phyloP scores from a whole-genome alignment of 257 asterid species.

The Mitragyna speciosa region DNA sequence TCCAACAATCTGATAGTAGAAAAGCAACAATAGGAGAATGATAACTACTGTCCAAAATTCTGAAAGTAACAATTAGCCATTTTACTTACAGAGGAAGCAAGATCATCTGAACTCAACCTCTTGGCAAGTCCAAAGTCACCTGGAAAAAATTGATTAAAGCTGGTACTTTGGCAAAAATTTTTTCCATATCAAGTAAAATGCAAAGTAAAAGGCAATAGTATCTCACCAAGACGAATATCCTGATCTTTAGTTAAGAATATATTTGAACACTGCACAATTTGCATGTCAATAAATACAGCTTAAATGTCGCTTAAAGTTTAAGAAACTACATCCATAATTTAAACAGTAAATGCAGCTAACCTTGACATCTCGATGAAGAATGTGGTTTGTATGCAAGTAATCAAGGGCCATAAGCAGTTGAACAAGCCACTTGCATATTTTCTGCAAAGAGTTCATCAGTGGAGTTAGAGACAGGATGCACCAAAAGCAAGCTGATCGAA shows the following conservation, averaged over 20 bases:
- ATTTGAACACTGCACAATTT: slow-evolving; percentile 80
- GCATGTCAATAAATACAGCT: slow-evolving; percentile 15
- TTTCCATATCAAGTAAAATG: slow-evolving; percentile 2
- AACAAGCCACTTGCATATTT: slow-evolving; percentile 86
- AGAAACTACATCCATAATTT: not conserved
- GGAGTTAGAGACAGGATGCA: slow-evolving; percentile 23
- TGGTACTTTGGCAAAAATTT: not conserved
- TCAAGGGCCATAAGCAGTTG: slow-evolving; percentile 92
- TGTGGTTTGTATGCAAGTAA: slow-evolving; percentile 76
- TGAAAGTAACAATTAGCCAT: slow-evolving; percentile 14
- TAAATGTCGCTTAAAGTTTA: not conserved
- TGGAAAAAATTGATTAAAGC: slow-evolving; percentile 25
- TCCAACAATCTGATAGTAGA: slow-evolving; percentile 71
- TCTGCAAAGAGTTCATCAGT: slow-evolving; percentile 42
- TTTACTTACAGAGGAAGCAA: slow-evolving; percentile 81
- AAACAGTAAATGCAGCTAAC: slow-evolving; percentile 37
- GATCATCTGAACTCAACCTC: slow-evolving; percentile 78
- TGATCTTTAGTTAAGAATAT: slow-evolving; percentile 83
- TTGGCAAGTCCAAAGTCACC: slow-evolving; percentile 98
- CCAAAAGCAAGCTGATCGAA: not conserved
- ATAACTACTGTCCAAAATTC: slow-evolving; percentile 19
- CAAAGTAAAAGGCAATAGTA: not conserved
- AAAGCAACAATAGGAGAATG: slow-evolving; percentile 17
- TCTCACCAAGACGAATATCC: slow-evolving; percentile 86
- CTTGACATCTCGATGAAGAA: slow-evolving; percentile 96